Percentiles rank a stretch among this genome's conserved stretches.
Evolutionary conservation across 345 rosid species (phyloP).

Genomic region (Lepidium sativum): DNA sequence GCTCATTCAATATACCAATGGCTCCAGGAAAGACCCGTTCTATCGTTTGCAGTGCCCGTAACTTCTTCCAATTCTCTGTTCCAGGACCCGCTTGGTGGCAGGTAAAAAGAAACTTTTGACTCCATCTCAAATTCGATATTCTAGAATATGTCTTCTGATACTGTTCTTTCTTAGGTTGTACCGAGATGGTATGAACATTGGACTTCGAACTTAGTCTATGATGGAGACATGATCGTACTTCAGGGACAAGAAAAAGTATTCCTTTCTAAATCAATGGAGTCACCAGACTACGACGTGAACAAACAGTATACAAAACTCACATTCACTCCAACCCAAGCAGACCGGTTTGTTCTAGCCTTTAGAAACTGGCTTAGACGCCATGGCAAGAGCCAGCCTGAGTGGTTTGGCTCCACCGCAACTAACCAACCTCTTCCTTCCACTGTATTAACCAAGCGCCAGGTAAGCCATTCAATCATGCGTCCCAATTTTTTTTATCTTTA

Average conservation of each 20-base stretch:
- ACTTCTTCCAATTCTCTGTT: conserved; percentile 87
- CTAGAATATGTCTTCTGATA: background rate
- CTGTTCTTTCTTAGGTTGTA: conserved; percentile 46
- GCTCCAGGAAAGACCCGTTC: conserved; percentile 98
- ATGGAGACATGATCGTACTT: conserved; percentile 96
- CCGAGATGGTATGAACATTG: conserved; percentile 99
- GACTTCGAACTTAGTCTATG: conserved; percentile 91
- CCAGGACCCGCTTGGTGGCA: conserved; percentile 99
- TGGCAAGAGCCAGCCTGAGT: conserved; percentile 76
- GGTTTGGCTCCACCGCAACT: conserved; percentile 38
- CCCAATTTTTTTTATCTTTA: background rate
- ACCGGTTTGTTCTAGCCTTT: conserved; percentile 82
- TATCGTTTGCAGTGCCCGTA: conserved; percentile 92
- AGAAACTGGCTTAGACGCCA: conserved; percentile 84
- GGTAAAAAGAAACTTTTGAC: conserved; percentile 27
- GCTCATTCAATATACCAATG: conserved; percentile 94
- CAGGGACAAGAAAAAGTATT: conserved; percentile 94
- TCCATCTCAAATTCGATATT: background rate
- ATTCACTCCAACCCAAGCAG: conserved; percentile 90
- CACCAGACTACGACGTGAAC: conserved; percentile 52
- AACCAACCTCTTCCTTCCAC: conserved; percentile 66
- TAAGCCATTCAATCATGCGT: conserved; percentile 12
- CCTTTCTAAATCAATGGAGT: conserved; percentile 56
- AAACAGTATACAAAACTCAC: conserved; percentile 70
- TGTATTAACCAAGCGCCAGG: conserved; percentile 71